A percentile compares a stretch with the other conserved stretches of the same genome.
Conservation (phyloP, 1,284 basidiomycete species). For the Rhodotorula sp. region DNA sequence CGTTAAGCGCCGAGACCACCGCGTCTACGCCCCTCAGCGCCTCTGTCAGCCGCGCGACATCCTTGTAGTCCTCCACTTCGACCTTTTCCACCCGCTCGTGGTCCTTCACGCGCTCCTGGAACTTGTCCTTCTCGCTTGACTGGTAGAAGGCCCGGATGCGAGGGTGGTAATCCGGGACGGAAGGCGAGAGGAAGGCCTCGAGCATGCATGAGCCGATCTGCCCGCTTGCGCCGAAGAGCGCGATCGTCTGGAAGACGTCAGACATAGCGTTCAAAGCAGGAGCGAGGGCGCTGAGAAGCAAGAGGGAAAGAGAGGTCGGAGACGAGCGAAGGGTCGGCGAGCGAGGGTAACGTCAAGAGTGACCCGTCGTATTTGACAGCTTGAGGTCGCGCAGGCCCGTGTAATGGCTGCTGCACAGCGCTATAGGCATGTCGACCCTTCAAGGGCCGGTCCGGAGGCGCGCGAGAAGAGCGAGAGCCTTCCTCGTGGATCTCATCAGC, state of each 20-base stretch:
- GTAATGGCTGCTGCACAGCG: no score
- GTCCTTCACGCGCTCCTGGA: neutral
- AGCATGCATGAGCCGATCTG: neutral
- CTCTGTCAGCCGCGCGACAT: neutral
- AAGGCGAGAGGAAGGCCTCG: neutral
- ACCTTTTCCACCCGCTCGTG: neutral
- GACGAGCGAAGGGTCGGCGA: no score
- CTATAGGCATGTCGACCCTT: no score
- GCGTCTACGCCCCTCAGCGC: neutral
- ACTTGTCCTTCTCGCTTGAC: neutral
- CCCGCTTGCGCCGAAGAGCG: slow-evolving; percentile 2
- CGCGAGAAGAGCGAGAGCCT: no score
- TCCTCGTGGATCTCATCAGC: no score
- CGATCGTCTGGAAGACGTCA: neutral
- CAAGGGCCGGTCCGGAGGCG: no score
- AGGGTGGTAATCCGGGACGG: neutral
- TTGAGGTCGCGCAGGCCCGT: no score
- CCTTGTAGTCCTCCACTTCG: neutral
- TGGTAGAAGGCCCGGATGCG: neutral
- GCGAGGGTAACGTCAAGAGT: no score
- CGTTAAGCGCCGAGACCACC: neutral
- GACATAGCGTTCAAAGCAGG: no score
- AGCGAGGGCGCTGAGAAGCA: no score
- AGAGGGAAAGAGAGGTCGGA: no score
- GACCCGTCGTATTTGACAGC: no score